Base-by-base conservation (phyloP, 2,329 filamentous ascomycete genomes). In the Venturia nashicola region DNA sequence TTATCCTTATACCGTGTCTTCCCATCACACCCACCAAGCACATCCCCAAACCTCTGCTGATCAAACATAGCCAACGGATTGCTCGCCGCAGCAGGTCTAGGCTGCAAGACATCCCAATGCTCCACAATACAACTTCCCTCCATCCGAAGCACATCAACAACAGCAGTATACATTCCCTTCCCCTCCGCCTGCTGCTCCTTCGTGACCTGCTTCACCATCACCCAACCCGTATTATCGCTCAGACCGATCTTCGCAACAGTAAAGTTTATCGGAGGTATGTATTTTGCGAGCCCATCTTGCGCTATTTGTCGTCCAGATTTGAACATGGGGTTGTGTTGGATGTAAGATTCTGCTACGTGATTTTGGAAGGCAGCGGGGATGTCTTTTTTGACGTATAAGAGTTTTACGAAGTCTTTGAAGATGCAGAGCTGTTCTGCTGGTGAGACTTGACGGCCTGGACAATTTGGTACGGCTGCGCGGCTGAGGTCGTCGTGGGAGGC, bases 51-150 rank as follows among this genome's bases (percentile, higher is more conserved):
- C 14, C 11, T 27, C 59, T 60, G 59, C 39, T 6, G 27, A 27
- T 60, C 59, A 60, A 60, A 27, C 36, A 60, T 60, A 27, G 8
- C 39, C n/a, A 60, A 34, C 18, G 59, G 59, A 60, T 60, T 60
- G 12, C 59, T 60, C 20, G 59, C 59, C 5, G n/a, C 16, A 16
- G 20, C 42, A 34, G 59, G 39, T 16, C n/a, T 60, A 2, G 36
- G n/a, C 59, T 60, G 59, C n/a, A 39, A 32, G n/a, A 62, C 61
- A 62, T 62, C 46, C 46, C 42, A 62, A 62, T 46, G 46, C 61
- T 54, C 61, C 43, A 62, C 61, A 9, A 62, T 42, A 54, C 42
- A 62, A 34, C 42, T 62, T 43, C 61, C 61, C 7, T 48, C 61
- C 61, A 62, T 62, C 18, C 61, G 27, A 48, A 62, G 40, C 27